Evolutionary conservation across 108 stramenopile species (phyloP).

Genomic region (Pseudonitzschia delicatissima): DNA sequence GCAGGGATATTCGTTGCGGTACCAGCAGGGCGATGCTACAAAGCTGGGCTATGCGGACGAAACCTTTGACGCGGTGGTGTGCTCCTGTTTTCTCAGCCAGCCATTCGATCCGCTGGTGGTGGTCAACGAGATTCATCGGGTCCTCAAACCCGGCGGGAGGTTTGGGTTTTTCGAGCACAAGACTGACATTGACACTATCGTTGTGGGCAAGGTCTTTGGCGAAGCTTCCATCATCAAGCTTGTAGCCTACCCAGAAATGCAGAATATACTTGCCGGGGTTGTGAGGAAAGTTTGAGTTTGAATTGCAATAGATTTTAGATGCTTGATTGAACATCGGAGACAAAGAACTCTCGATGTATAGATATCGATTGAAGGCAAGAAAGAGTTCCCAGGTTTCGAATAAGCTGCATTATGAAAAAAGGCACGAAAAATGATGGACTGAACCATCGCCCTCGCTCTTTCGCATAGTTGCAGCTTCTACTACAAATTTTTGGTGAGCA

Average conservation of each 20-base stretch:
- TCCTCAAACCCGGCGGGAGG: slow-evolving; percentile 2
- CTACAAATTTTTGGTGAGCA: no score
- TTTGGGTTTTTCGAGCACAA: neutral
- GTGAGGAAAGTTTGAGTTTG: no score
- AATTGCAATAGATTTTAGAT: no score
- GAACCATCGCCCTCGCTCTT: no score
- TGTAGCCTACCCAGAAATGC: neutral
- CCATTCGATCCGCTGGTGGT: slow-evolving; percentile 9
- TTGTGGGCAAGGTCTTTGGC: neutral
- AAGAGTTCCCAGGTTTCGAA: no score
- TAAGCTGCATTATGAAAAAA: no score
- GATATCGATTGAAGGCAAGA: no score
- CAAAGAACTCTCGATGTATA: no score
- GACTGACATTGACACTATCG: neutral
- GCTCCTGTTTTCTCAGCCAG: slow-evolving; percentile 47
- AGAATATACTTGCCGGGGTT: neutral
- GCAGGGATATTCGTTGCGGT: slow-evolving; percentile 26
- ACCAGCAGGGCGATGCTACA: slow-evolving; percentile 50
- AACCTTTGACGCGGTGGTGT: slow-evolving; percentile 46
- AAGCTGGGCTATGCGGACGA: slow-evolving; percentile 37
- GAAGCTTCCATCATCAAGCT: neutral
- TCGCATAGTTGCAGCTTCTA: no score
- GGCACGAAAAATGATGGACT: no score
- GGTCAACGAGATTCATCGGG: slow-evolving; percentile 2
- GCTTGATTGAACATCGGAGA: no score